A percentile compares a stretch with the other conserved stretches of the same genome.
phyloP scores from a whole-genome alignment of 2,329 filamentous ascomycete genomes.

The Delphinella strobiligena region DNA sequence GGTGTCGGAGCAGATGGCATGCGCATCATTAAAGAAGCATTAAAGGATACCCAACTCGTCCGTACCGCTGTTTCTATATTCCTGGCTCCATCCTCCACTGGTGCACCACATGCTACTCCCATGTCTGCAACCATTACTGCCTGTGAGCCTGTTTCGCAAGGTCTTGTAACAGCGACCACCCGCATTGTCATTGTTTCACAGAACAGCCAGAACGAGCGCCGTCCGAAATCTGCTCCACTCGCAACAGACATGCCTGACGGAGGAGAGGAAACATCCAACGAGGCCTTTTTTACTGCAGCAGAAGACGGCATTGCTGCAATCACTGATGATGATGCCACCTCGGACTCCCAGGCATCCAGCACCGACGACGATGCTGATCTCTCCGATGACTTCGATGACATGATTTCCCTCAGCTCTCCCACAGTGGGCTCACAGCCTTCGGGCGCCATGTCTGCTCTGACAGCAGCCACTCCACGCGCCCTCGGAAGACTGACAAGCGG shows the following conservation, averaged over 20 bases:
- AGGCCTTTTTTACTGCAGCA: conserved; percentile 85
- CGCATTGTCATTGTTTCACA: conserved; percentile 70
- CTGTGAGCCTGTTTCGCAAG: conserved; percentile 92
- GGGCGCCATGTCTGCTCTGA: conserved; percentile 68
- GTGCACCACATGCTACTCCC: conserved; percentile 72
- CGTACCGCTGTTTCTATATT: conserved; percentile 77
- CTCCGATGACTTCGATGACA: conserved; percentile 87
- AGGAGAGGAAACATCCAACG: conserved; percentile 62
- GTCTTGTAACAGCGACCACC: conserved; percentile 62
- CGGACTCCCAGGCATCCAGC: conserved; percentile 11
- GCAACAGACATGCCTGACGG: conserved; percentile 36
- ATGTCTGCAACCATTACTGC: conserved; percentile 79
- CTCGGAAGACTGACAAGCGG: conserved; percentile 60
- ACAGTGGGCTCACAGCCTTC: conserved; percentile 64
- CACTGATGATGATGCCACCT: conserved; percentile 22
- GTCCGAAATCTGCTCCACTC: conserved; percentile 37
- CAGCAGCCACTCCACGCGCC: conserved; percentile 70
- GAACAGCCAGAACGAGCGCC: conserved; percentile 5
- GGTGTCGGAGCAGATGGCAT: background rate
- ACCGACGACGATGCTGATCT: conserved; percentile 60
- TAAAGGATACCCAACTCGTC: conserved; percentile 54
- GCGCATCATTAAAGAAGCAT: conserved; percentile 4
- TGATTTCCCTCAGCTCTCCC: conserved; percentile 79
- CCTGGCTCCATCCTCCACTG: conserved; percentile 63
- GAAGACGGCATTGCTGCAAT: conserved; percentile 47